Evolutionary conservation across 2,329 filamentous ascomycete genomes (phyloP), one percentile per base, ranked within the genome.

Genomic region (Colletotrichum gloeosporioides): DNA sequence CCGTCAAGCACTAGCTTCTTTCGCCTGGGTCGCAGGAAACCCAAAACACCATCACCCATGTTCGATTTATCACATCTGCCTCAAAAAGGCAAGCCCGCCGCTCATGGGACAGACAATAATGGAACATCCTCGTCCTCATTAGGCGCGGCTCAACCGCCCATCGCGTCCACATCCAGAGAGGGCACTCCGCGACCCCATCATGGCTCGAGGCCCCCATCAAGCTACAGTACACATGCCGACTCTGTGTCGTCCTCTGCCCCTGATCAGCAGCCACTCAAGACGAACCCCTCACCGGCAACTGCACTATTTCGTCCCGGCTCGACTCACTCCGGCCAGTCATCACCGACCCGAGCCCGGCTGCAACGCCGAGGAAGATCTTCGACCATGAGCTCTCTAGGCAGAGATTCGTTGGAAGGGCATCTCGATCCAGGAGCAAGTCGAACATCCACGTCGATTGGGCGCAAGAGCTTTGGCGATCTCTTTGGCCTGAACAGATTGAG

Each of bases 381-480:
- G 7, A 99, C 97, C 0, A 90, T 98, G 87, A 96, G 95, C 80
- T 99, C 96, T 1, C 85, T 96, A 59, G 92, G 93, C 22, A 92
- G 94, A 78, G 90, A 91, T 70, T 95, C 93, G 1, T 92, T 93
- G 70, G 95, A 95, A 77, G 92, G 94, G 39, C 92, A 93, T 70
- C 89, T 94, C 7, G 88, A 92, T 8, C 92, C 93, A 4, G 92
- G 93, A 6, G 91, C 91, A 29, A 85, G 92, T n/a, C 90, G 96
- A 68, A 96, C 92, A 8, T 98, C 96, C 1, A 95, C 94, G 1
- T 98, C 95, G 1, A 96, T 94, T n/a, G 96, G 96, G 7, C 92
- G 97, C 71, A 97, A 96, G 85, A 99, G 96, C 84, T 95, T 99
- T 80, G 95, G 96, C 69, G 97, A 98, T 79, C 88, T 99, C 25